Base-by-base conservation (phyloP, 148 eudicot species). In the Spergularia marina region DNA sequence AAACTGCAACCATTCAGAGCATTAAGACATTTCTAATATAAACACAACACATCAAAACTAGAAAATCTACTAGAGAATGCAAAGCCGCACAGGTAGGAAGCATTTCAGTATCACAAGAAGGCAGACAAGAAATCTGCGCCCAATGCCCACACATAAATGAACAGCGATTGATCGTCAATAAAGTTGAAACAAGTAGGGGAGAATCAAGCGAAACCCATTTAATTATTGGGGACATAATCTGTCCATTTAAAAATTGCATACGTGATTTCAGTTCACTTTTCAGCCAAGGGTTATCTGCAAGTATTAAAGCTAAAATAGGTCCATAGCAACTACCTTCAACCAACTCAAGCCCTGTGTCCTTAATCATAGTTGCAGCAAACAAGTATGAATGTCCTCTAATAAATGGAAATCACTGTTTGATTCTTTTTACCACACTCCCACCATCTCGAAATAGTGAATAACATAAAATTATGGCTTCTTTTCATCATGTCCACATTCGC, bases 1-100 rank as follows among this genome's bases (percentile, higher is more conserved):
- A 17, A 85, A 79, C 97, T 94, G 87, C 69, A 85, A 81, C 63
- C 44, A 47, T 58, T 63, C 23, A 34, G 36, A 53, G 10, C 56
- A 73, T 79, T 70, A 82, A 80, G 34, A n/a, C 65, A n/a, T 61
- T 7, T 80, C 53, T 39, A 54, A 72, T n/a, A 54, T 18, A 39
- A 63, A 65, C 21, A 58, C 23, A 60, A 73, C 52, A 53, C n/a
- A 11, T 1, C 49, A 73, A n/a, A 40, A 47, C 14, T 14, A 65
- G 13, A 18, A 7, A 0, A 25, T 6, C 9, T 54, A 14, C n/a
- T 21, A 40, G 17, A 21, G 39, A 74, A 59, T 72, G 65, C n/a
- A n/a, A n/a, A n/a, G n/a, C n/a, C n/a, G n/a, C 17, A 64, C 21
- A 2, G 44, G 39, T 49, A 44, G 20, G 68, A 67, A 39, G 52